Conservation (phyloP, 148 eudicot species). For the Silene uniflora region DNA sequence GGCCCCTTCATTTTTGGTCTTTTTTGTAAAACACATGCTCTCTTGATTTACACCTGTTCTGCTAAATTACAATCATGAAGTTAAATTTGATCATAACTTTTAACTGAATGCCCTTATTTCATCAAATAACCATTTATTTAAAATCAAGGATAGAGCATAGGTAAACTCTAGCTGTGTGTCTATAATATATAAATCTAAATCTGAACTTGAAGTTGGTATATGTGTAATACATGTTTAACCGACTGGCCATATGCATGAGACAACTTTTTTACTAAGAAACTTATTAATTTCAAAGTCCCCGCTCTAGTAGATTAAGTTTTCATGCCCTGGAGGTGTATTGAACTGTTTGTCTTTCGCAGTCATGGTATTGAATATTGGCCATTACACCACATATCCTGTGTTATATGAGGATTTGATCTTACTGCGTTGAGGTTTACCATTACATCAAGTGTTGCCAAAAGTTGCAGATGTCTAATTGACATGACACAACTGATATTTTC, state of each 20-base stretch:
- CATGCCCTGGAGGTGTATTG: background rate
- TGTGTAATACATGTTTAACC: too few species aligned
- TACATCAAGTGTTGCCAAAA: background rate
- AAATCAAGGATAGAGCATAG: background rate
- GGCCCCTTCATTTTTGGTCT: background rate
- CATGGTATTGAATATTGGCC: background rate
- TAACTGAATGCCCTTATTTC: background rate
- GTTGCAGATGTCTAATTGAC: too few species aligned
- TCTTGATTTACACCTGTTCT: background rate
- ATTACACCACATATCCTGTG: background rate
- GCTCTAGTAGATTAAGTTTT: background rate
- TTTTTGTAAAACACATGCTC: background rate
- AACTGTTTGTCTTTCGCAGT: background rate
- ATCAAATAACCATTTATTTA: background rate
- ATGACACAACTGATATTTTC: background rate
- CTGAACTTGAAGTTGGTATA: too few species aligned
- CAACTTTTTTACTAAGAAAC: too few species aligned
- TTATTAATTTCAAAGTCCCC: background rate
- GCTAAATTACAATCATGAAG: background rate
- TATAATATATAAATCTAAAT: too few species aligned
- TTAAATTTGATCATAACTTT: too few species aligned
- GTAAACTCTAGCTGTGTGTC: background rate
- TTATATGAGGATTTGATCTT: background rate
- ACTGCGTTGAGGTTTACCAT: background rate
- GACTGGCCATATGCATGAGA: too few species aligned